phyloP scores from a whole-genome alignment of 495 filamentous ascomycete species.

The Hyaloscypha variabilis region DNA sequence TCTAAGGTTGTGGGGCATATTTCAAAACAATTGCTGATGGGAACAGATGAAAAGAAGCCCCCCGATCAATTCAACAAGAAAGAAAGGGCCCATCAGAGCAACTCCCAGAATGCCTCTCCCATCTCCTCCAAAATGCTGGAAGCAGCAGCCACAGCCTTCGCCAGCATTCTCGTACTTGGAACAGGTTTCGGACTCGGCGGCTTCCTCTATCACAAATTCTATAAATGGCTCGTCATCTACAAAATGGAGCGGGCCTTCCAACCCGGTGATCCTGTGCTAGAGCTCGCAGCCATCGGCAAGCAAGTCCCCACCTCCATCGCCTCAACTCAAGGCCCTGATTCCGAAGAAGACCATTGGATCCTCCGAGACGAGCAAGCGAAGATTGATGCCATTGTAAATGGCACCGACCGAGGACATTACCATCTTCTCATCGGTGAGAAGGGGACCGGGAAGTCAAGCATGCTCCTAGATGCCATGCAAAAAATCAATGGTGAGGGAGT shows the following conservation, averaged over 20 bases:
- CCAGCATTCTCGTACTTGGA: conserved; percentile 83
- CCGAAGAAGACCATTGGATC: conserved; percentile 78
- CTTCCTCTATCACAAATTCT: conserved; percentile 84
- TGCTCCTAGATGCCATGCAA: conserved; percentile 93
- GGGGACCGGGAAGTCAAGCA: conserved; percentile 92
- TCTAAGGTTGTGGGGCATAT: not conserved
- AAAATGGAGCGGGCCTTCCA: conserved; percentile 96
- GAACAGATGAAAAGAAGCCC: not conserved
- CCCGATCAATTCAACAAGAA: not conserved
- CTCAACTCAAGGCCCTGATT: conserved; percentile 31
- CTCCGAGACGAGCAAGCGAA: conserved; percentile 74
- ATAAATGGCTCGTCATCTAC: conserved; percentile 83
- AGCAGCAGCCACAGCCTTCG: conserved; percentile 80
- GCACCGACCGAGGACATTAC: conserved; percentile 74
- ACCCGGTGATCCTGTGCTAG: conserved; percentile 89
- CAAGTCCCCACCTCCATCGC: conserved; percentile 38
- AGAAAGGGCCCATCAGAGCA: not conserved
- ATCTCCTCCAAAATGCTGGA: conserved; percentile 78
- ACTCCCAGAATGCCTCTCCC: conserved; percentile 15
- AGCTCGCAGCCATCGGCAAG: conserved; percentile 75
- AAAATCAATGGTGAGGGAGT: conserved; percentile 84
- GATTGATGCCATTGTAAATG: conserved; percentile 78
- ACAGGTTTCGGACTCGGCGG: conserved; percentile 70
- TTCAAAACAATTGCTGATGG: not conserved
- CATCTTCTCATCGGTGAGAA: conserved; percentile 95